These are phyloP conservation scores for Flammula alnicola DNA, from an alignment of 1,284 basidiomycete genomes.

Conservation along the genomic window DNA sequence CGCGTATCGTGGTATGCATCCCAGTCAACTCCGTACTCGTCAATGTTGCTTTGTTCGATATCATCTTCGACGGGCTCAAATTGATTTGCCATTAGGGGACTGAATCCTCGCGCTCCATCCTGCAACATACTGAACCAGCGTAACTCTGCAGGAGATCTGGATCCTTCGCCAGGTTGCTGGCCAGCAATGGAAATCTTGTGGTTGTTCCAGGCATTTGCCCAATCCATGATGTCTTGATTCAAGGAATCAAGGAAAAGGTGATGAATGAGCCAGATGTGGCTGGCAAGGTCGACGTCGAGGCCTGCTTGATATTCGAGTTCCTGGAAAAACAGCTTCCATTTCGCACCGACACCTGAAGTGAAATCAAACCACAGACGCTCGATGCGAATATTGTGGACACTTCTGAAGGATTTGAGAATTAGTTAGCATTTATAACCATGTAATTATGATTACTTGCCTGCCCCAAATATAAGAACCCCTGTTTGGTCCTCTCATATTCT, in stretches of 20 bases:
- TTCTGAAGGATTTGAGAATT: constrained; percentile 20
- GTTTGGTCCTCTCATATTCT: constrained; percentile 15
- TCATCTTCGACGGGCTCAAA: too few relatives aligned
- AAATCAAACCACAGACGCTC: constrained; percentile 36
- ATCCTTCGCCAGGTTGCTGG: too few relatives aligned
- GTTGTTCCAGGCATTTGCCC: too few relatives aligned
- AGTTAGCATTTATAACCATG: background rate
- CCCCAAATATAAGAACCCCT: constrained; percentile 36
- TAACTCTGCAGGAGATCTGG: too few relatives aligned
- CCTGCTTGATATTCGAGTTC: constrained; percentile 25
- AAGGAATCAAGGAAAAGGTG: constrained; percentile 35
- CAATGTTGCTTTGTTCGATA: too few relatives aligned
- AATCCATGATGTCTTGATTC: too few relatives aligned
- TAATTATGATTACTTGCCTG: constrained; percentile 18
- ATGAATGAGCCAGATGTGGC: constrained; percentile 35
- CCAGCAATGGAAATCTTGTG: too few relatives aligned
- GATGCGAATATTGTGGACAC: constrained; percentile 36
- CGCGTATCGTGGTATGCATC: too few relatives aligned
- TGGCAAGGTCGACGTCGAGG: constrained; percentile 21
- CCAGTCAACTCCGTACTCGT: too few relatives aligned
- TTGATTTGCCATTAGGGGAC: too few relatives aligned
- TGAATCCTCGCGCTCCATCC: too few relatives aligned
- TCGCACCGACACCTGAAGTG: constrained; percentile 25
- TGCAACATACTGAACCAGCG: too few relatives aligned
- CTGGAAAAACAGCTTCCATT: constrained; percentile 31